A percentile compares a stretch with the other conserved stretches of the same genome.
Evolutionary conservation across 352 stramenopile genomes (phyloP).

Genomic region (Phytophthora brassicae): DNA sequence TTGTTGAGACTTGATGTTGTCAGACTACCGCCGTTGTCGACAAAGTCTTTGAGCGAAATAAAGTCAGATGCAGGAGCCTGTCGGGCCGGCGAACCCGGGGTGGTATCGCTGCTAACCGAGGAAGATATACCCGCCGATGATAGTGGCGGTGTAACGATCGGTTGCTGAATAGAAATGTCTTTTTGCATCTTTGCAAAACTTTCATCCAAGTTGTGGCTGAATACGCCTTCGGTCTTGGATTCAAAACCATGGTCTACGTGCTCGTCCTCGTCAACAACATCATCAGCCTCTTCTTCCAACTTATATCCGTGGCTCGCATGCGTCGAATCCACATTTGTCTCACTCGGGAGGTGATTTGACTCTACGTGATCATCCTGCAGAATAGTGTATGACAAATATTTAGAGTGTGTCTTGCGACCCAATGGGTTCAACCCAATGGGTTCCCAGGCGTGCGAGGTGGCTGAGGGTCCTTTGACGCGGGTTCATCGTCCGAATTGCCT

Average conservation of each 20-base stretch:
- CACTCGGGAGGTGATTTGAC: constrained; percentile 19
- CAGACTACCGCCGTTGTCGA: constrained; percentile 38
- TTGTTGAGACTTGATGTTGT: constrained; percentile 31
- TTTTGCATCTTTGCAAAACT: constrained; percentile 35
- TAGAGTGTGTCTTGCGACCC: constrained; percentile 36
- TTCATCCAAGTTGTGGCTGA: constrained; percentile 20
- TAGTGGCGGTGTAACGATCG: constrained; percentile 13
- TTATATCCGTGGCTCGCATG: not conserved
- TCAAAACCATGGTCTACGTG: not conserved
- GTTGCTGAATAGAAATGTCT: constrained; percentile 29
- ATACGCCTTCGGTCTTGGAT: constrained; percentile 8
- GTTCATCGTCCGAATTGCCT: constrained; percentile 22
- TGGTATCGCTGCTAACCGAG: constrained; percentile 18
- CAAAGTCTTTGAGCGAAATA: constrained; percentile 58
- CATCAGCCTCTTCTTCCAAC: constrained; percentile 2
- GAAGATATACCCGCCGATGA: constrained; percentile 18
- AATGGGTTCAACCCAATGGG: constrained; percentile 42
- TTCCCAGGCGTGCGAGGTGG: constrained; percentile 29
- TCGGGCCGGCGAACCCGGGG: not conserved
- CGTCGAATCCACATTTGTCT: not conserved
- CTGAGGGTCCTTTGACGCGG: constrained; percentile 18
- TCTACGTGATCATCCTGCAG: constrained; percentile 27
- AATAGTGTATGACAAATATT: constrained; percentile 47
- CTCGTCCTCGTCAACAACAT: constrained; percentile 3
- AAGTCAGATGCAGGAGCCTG: constrained; percentile 32